Conservation (phyloP, 345 rosid genomes). For the Populus nigra region DNA sequence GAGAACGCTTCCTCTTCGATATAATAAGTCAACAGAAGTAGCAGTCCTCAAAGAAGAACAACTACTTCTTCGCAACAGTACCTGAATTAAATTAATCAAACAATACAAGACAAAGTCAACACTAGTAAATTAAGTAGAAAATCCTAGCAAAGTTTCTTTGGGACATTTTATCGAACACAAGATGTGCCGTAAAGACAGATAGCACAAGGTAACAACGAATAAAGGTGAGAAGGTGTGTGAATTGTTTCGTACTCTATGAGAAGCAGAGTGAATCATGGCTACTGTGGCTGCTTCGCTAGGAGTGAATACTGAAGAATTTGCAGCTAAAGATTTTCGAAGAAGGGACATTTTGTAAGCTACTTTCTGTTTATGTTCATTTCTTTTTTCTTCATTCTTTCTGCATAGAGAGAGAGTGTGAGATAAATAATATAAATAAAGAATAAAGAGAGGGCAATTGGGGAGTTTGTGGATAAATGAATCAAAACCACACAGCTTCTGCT, state of each 20-base stretch:
- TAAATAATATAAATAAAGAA: neutral
- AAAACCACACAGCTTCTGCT: neutral
- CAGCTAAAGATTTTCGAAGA: slow-evolving; percentile 49
- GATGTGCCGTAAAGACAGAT: slow-evolving; percentile 16
- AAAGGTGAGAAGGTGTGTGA: neutral
- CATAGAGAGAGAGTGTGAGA: too few species aligned
- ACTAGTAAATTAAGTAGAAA: neutral
- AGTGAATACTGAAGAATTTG: slow-evolving; percentile 12
- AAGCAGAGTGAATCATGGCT: slow-evolving; percentile 63
- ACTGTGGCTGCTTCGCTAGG: slow-evolving; percentile 48
- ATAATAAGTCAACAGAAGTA: slow-evolving; percentile 34
- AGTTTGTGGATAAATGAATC: neutral
- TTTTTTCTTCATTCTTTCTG: neutral
- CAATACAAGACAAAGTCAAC: slow-evolving; percentile 16
- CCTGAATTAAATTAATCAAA: slow-evolving; percentile 34
- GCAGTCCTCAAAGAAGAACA: slow-evolving; percentile 48
- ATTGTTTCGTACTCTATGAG: slow-evolving; percentile 42
- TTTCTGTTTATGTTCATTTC: neutral
- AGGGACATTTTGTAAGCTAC: slow-evolving; percentile 33
- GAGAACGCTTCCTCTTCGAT: slow-evolving; percentile 39
- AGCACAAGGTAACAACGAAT: too few species aligned
- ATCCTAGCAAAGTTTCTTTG: neutral
- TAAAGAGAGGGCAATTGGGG: neutral
- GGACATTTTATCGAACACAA: slow-evolving; percentile 44
- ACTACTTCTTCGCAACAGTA: slow-evolving; percentile 48